Conservation (phyloP, 2,329 filamentous ascomycete genomes). For the Herpomyces periplanetae region DNA sequence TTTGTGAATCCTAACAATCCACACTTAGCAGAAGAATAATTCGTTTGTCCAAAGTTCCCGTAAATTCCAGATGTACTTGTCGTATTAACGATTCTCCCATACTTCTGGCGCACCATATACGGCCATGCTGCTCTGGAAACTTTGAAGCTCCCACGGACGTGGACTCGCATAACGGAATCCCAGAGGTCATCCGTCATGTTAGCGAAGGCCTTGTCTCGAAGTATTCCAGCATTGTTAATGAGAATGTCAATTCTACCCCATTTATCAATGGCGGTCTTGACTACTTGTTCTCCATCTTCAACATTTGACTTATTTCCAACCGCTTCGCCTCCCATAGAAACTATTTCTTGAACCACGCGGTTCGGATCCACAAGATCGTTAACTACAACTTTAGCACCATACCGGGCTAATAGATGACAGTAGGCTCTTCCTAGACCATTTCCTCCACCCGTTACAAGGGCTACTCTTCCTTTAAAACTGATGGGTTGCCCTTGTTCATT, state of each 20-base stretch:
- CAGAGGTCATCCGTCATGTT: conserved; percentile 91
- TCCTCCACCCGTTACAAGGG: conserved; percentile 51
- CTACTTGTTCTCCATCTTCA: conserved; percentile 57
- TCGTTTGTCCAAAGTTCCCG: conserved; percentile 92
- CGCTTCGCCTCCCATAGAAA: conserved; percentile 52
- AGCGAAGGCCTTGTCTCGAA: conserved; percentile 81
- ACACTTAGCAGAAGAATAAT: conserved; percentile 66
- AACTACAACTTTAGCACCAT: conserved; percentile 50
- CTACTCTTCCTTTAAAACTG: conserved; percentile 49
- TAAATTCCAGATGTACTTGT: conserved; percentile 92
- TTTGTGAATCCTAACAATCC: conserved; percentile 86
- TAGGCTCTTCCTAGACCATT: conserved; percentile 67
- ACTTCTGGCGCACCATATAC: conserved; percentile 91
- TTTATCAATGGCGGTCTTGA: conserved; percentile 69
- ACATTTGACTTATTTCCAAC: conserved; percentile 73
- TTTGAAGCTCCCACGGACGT: conserved; percentile 80
- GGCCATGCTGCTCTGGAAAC: conserved; percentile 91
- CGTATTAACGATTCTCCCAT: conserved; percentile 82
- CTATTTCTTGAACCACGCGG: conserved; percentile 60
- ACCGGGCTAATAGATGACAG: conserved; percentile 45
- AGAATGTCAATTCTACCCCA: conserved; percentile 80
- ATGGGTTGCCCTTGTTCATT: conserved; percentile 31
- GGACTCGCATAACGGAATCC: conserved; percentile 67
- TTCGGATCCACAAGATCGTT: conserved; percentile 88
- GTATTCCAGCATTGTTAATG: conserved; percentile 90